Evolutionary conservation across 176 grass and related monocot genomes (phyloP), one percentile per base, ranked within the genome.

Genomic region (Avena atlantica): DNA sequence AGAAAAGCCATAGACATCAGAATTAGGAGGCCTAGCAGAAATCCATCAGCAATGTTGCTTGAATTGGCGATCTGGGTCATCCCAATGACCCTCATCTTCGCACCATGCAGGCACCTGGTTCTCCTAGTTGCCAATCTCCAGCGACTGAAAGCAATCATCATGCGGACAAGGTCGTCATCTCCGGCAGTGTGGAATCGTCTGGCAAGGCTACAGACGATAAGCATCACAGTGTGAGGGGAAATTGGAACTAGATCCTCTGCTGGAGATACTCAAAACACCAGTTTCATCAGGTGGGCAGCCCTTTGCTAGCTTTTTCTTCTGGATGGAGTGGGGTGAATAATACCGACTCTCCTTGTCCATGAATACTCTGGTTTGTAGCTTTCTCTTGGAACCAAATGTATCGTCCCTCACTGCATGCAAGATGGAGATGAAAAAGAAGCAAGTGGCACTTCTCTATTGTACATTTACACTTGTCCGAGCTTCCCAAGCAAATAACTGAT

Each of bases 11-110:
- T 0, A 59, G 50, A 81, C 13, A 76, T 49, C 64, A 67, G 58
- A 57, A 57, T 34, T 25, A 64, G 82, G 82, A 78, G 65, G 48
- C 79, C 56, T 58, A 37, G 70, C 48, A 57, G 60, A 83, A 69
- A 76, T 55, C 40, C 58, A 36, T 21, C 73, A 48, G 47, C 65
- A 56, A 94, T 92, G 94, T 70, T 86, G 74, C 55, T 90, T 36
- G 84, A 77, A 24, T 78, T 97, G 15, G 90, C 88, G 57, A 73
- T 92, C 71, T 94, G 92, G 71, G 34, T 87, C 68, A 87, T 90
- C 77, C 92, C 92, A 14, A 60, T 92, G 88, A 90, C 88, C 14
- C 90, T 94, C 83, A 60, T 94, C 85, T 82, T 97, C 37, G 65
- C 86, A 68, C 92, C 92, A 52, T 88, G 90, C 62, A 92, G 90